phyloP scores from a whole-genome alignment of 495 filamentous ascomycete genomes.

The Tirmania nivea region DNA sequence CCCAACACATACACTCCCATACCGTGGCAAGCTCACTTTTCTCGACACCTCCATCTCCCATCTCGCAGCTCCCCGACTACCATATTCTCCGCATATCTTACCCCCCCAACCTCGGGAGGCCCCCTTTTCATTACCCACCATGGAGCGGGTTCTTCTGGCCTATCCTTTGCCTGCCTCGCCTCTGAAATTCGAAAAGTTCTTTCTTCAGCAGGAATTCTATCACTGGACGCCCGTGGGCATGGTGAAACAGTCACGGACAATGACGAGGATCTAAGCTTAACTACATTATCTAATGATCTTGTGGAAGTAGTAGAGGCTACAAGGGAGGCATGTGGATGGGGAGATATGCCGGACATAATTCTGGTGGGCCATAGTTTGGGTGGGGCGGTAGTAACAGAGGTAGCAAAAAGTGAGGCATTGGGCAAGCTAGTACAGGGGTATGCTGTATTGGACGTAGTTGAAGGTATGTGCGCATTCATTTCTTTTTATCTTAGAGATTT shows the following conservation, averaged over 20 bases:
- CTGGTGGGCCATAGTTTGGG: conserved; percentile 89
- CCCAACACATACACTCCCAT: too few relatives aligned
- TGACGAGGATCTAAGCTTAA: conserved; percentile 37
- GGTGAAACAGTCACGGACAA: conserved; percentile 41
- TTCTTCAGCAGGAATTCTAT: conserved; percentile 63
- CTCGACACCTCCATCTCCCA: neutral
- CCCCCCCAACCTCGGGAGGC: conserved; percentile 30
- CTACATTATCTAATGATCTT: conserved; percentile 52
- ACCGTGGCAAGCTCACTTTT: too few relatives aligned
- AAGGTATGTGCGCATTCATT: conserved; percentile 30
- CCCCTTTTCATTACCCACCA: conserved; percentile 82
- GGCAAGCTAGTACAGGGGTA: conserved; percentile 57
- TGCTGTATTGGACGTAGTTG: conserved; percentile 85
- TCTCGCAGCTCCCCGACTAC: too few relatives aligned
- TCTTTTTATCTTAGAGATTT: neutral
- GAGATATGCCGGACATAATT: conserved; percentile 46
- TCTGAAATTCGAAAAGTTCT: conserved; percentile 54
- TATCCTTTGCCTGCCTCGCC: conserved; percentile 67
- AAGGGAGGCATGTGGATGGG: conserved; percentile 43
- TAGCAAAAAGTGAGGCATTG: conserved; percentile 43
- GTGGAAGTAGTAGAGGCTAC: conserved; percentile 40
- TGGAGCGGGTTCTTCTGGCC: conserved; percentile 69
- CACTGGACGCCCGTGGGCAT: conserved; percentile 68
- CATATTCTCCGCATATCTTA: conserved; percentile 65
- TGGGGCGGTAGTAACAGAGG: conserved; percentile 79